phyloP scores from a whole-genome alignment of 345 rosid genomes.

The Psidium guajava region DNA sequence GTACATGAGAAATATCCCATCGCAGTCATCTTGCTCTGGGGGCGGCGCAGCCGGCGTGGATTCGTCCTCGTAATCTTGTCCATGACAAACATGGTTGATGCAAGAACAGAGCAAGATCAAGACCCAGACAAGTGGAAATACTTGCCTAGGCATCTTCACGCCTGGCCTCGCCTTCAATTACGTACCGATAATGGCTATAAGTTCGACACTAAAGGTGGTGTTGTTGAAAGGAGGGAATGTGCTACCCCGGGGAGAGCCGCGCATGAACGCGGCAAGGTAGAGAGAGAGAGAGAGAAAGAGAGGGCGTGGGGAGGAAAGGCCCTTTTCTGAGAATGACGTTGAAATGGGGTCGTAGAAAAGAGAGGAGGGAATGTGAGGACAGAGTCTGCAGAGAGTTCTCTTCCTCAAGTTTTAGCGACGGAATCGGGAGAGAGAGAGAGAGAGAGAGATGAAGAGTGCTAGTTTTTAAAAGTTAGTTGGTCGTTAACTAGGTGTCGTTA shows the following conservation, averaged over 20 bases:
- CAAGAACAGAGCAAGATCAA: slow-evolving; percentile 2
- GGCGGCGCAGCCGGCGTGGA: slow-evolving; percentile 27
- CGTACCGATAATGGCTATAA: neutral
- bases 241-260: neutral
- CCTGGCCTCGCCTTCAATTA: neutral
- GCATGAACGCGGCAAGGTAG: neutral
- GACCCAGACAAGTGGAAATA: slow-evolving; percentile 4
- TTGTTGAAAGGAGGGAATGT: neutral
- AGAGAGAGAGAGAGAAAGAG: neutral
- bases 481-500: neutral
- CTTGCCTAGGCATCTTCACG: slow-evolving; percentile 25
- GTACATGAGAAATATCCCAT: slow-evolving; percentile 63
- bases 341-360: neutral
- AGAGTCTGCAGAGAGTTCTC: slow-evolving; percentile 7
- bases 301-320: slow-evolving; percentile 17
- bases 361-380: slow-evolving; percentile 4
- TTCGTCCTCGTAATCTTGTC: slow-evolving; percentile 31
- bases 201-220: neutral
- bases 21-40: slow-evolving; percentile 42
- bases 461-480: neutral
- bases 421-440: slow-evolving; percentile 13
- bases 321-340: slow-evolving; percentile 8
- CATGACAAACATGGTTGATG: slow-evolving; percentile 14
- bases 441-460: neutral
- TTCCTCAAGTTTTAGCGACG: slow-evolving; percentile 35